Percentiles rank a stretch among this genome's conserved stretches.
Conservation (phyloP, 2,329 filamentous ascomycete species). For the Fusarium sp. region DNA sequence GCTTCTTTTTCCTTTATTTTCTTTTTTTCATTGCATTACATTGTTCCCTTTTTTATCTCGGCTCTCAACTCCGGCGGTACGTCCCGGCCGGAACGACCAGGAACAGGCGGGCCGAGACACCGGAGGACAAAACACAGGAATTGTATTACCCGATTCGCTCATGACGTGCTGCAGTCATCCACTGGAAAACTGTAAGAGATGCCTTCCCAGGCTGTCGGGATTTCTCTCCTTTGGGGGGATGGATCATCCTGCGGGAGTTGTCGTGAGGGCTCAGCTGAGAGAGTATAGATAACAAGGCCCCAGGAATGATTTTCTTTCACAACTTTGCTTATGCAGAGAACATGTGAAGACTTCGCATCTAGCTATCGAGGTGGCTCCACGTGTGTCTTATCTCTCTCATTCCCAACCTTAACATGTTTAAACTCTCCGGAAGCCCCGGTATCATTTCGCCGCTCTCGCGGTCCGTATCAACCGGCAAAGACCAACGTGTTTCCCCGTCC, state of each 20-base stretch:
- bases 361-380: neutral
- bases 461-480: conserved; percentile 45
- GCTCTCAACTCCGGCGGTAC: conserved; percentile 40
- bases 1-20: neutral
- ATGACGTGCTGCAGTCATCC: no score
- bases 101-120: conserved; percentile 42
- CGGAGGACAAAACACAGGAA: conserved; percentile 4
- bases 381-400: neutral
- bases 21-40: no score
- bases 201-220: conserved; percentile 34
- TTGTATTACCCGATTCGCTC: conserved; percentile 5
- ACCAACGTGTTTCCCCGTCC: conserved; percentile 7
- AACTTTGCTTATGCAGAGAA: neutral
- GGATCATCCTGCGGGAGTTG: neutral
- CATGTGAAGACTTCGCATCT: neutral
- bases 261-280: conserved; percentile 12
- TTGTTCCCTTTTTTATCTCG: conserved; percentile 10
- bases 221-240: neutral
- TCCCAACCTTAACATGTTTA: neutral
- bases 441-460: conserved; percentile 39
- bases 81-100: conserved; percentile 28
- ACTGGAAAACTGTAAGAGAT: neutral
- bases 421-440: conserved; percentile 11
- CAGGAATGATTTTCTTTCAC: neutral
- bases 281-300: conserved; percentile 11